Base-by-base conservation (phyloP, 106 monocot species). In the Allium cepa region DNA sequence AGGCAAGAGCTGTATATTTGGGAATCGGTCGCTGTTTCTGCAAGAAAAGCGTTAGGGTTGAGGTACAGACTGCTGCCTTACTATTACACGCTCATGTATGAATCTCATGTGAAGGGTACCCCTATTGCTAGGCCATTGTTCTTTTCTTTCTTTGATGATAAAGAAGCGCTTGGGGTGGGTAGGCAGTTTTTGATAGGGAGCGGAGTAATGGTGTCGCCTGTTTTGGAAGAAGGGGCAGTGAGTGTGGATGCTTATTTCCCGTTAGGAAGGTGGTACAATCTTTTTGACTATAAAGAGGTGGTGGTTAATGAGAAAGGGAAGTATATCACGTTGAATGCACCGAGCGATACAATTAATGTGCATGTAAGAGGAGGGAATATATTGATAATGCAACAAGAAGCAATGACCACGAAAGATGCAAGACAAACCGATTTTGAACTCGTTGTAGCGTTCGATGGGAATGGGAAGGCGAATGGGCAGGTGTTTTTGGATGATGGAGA, bases 121-220 rank as follows among this genome's bases (percentile, higher is more conserved):
- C 92, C 87, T 0, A 92, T 88, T 8, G 92, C 87, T 3, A 59
- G 87, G 8, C 91, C 91, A 4, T 73, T 92, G 52, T 92, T 92
- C 76, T 92, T 92, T 80, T 82, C 92, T 2, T 92, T 88, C 73
- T 82, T 82, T 0, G 50, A 82, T 14, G 84, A 92, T 58, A 22
- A 8, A 15, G 17, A 70, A 9, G 83, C 92, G 0, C 80, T 82
- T 56, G 70, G 56, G 8, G 80, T 87, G 70, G 64, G 56, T 71
- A 68, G 63, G 2, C 87, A 87, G 75, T 92, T 92, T 64, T 47
- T 92, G 49, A n/a, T 92, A 7, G 87, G 81, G 1, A 53, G 56
- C 50, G 60, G 72, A 8, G 77, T 88, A 26, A 47, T 75, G 67
- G 67, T 75, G 7, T 75, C 75, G 15, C 75, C 75, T 0, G 67